Conservation (phyloP, 768 basidiomycete species). For the Fomitopsis serialis region DNA sequence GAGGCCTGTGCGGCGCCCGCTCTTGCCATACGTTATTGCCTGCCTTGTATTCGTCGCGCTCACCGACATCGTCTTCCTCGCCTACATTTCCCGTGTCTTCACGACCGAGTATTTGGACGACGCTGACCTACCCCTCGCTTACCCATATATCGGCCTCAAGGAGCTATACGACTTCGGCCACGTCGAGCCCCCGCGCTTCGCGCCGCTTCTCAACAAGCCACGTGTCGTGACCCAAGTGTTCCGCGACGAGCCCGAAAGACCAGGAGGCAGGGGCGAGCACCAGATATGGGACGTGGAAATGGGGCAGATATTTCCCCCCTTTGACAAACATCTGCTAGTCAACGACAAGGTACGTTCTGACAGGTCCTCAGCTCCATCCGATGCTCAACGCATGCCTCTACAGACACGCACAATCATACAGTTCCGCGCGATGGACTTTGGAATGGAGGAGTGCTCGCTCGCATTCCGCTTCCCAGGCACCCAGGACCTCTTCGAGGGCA, state of each 20-base stretch:
- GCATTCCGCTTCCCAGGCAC: constrained; percentile 15
- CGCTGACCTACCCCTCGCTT: constrained; percentile 10
- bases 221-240: constrained; percentile 17
- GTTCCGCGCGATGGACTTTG: constrained; percentile 13
- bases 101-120: not conserved
- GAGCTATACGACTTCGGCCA: constrained; percentile 17
- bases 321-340: constrained; percentile 17
- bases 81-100: not conserved
- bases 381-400: too few relatives aligned
- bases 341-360: constrained; percentile 11
- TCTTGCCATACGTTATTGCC: not conserved
- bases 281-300: constrained; percentile 8
- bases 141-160: constrained; percentile 19
- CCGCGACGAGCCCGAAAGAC: constrained; percentile 11
- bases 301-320: constrained; percentile 14
- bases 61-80: not conserved
- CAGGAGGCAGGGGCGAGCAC: constrained; percentile 16
- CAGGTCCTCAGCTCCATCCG: not conserved
- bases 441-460: constrained; percentile 22
- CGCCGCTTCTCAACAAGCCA: constrained; percentile 14
- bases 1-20: too few relatives aligned
- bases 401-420: constrained; percentile 9
- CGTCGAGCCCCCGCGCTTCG: constrained; percentile 12
- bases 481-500: constrained; percentile 9
- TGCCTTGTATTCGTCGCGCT: not conserved